phyloP scores from a whole-genome alignment of 2,329 filamentous ascomycete species.

The Thielaviopsis punctulata region DNA sequence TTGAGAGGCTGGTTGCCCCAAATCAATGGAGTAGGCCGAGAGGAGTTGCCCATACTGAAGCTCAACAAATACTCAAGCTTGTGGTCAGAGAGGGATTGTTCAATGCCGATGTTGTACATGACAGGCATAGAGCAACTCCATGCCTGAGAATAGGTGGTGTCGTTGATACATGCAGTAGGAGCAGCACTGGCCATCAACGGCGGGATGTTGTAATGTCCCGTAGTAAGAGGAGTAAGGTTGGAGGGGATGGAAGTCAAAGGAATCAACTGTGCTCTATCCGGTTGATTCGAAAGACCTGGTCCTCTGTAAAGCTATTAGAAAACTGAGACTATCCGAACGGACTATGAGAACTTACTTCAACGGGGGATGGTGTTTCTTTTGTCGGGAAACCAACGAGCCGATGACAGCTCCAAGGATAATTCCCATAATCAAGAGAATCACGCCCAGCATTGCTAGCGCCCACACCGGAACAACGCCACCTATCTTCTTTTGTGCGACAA shows the following conservation, averaged over 20 bases:
- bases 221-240: conserved; percentile 33
- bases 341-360: not conserved
- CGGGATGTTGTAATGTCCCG: conserved; percentile 39
- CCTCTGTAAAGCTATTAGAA: not conserved
- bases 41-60: conserved; percentile 23
- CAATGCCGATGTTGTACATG: conserved; percentile 28
- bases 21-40: conserved; percentile 22
- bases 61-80: conserved; percentile 23
- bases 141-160: conserved; percentile 35
- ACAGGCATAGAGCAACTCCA: conserved; percentile 45
- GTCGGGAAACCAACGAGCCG: conserved; percentile 26
- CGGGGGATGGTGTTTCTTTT: conserved; percentile 12
- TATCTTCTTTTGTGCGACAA: conserved; percentile 34
- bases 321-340: not conserved
- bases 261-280: conserved; percentile 2
- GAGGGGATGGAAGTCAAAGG: conserved; percentile 20
- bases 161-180: conserved; percentile 38
- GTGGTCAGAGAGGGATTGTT: conserved; percentile 16
- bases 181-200: conserved; percentile 31
- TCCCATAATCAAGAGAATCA: conserved; percentile 34
- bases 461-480: conserved; percentile 45
- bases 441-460: conserved; percentile 35
- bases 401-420: conserved; percentile 40
- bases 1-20: conserved; percentile 38
- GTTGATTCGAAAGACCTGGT: not conserved